Percentiles rank a stretch among this genome's conserved stretches.
phyloP scores from a whole-genome alignment of 2,329 filamentous ascomycete species.

The Colletotrichum melonis region DNA sequence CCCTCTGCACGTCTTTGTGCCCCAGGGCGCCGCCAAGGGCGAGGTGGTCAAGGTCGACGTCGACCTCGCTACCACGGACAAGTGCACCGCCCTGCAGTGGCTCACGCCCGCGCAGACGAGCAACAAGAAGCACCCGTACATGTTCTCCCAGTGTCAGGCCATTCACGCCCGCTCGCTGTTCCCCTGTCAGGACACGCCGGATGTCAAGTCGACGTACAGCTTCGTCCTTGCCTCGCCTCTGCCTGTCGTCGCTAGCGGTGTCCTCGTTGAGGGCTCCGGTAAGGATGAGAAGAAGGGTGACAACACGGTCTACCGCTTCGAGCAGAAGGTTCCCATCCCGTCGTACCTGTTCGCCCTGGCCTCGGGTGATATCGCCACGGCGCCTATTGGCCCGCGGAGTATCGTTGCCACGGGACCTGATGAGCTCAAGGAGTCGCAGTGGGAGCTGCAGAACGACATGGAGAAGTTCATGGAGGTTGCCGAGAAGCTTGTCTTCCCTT shows the following conservation, averaged over 20 bases:
- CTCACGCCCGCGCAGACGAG: slow-evolving; percentile 92
- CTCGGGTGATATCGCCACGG: slow-evolving; percentile 84
- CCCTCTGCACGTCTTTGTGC: slow-evolving; percentile 74
- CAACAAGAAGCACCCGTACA: slow-evolving; percentile 95
- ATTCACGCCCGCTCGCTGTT: slow-evolving; percentile 95
- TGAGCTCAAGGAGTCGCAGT: slow-evolving; percentile 84
- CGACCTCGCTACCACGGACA: slow-evolving; percentile 81
- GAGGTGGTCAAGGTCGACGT: slow-evolving; percentile 69
- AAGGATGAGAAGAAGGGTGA: slow-evolving; percentile 62
- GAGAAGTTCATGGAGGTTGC: slow-evolving; percentile 92
- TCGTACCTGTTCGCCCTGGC: slow-evolving; percentile 96
- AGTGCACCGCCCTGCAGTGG: slow-evolving; percentile 96
- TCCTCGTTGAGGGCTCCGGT: slow-evolving; percentile 61
- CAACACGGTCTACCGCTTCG: slow-evolving; percentile 81
- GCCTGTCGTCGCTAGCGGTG: slow-evolving; percentile 91
- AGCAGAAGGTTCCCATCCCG: slow-evolving; percentile 92
- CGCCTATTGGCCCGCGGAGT: slow-evolving; percentile 87
- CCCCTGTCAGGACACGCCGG: slow-evolving; percentile 96
- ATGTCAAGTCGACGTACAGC: slow-evolving; percentile 94
- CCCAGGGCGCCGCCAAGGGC: slow-evolving; percentile 65
- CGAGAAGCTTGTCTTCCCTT: slow-evolving; percentile 85
- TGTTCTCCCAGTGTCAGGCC: slow-evolving; percentile 98
- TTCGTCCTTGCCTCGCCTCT: slow-evolving; percentile 89
- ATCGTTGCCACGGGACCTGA: slow-evolving; percentile 89
- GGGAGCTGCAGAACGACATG: slow-evolving; percentile 91